phyloP scores from a whole-genome alignment of 768 basidiomycete species.

The Vararia minispora region DNA sequence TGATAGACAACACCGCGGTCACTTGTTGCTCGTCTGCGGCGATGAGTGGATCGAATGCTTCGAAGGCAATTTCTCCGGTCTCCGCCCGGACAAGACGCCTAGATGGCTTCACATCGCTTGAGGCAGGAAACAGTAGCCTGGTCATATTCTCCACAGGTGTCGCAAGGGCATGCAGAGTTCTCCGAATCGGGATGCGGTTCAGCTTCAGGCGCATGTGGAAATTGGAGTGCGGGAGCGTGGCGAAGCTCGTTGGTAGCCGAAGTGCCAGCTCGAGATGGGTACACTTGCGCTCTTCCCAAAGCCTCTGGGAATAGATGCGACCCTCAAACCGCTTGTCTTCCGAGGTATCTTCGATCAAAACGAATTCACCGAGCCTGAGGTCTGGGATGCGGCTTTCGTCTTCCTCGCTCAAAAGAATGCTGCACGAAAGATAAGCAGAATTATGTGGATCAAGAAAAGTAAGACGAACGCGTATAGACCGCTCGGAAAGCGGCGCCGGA shows the following conservation, averaged over 20 bases:
- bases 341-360: not conserved
- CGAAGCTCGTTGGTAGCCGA: too few relatives aligned
- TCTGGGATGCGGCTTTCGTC: not conserved
- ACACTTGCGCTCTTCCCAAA: too few relatives aligned
- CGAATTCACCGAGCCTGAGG: not conserved
- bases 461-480: too few relatives aligned
- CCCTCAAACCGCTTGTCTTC: not conserved
- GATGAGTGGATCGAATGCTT: constrained; percentile 32
- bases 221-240: not conserved
- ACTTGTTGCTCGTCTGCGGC: constrained; percentile 35
- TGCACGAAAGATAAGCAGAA: not conserved
- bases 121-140: constrained; percentile 41
- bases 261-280: too few relatives aligned
- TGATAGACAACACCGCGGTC: constrained; percentile 37
- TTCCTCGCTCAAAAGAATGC: not conserved
- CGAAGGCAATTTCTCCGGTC: too few relatives aligned
- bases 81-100: constrained; percentile 9
- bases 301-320: too few relatives aligned
- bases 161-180: constrained; percentile 1
- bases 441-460: not conserved
- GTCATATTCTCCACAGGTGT: too few relatives aligned
- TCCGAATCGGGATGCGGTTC: not conserved
- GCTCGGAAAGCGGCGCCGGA: too few relatives aligned
- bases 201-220: not conserved
- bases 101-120: constrained; percentile 18